Evolutionary conservation across 345 rosid species (phyloP), one percentile per base, ranked within the genome.

Genomic region (Camelina hispida): DNA sequence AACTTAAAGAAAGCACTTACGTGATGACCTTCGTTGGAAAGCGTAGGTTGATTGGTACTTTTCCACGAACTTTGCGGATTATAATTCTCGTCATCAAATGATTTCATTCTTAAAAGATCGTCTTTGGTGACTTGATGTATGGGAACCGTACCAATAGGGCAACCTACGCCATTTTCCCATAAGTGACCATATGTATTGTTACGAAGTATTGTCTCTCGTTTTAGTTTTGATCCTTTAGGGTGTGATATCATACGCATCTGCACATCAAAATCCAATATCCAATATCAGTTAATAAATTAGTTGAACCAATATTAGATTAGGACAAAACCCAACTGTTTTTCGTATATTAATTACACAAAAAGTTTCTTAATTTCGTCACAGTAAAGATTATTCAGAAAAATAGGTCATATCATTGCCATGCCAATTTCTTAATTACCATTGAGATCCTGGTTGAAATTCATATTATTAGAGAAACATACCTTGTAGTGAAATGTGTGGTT

Each of bases 141-240:
- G 20, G 66, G 57, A 3, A 70, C 74, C 1, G 74, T 70, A 5
- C 65, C 65, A 8, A 44, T 32, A 16, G 74, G 70, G 50, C 70
- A 50, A 17, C 70, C 70, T 13, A 66, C 14, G 0, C 71, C 59
- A 66, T 64, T 64, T 25, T 68, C n/a, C 72, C 72, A 68, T 10
- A 68, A 28, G 8, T 68, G 30, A 16, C 73, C 43, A 69, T 55
- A 55, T 4, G 13, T 44, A 11, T 28, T 42, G 38, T 42, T 42
- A 10, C 16, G 16, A 3, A 22, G 6, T 55, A 34, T 9, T 34
- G 16, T 42, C 43, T 69, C 30, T 7, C 17, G 42, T 42, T 69
- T 15, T 7, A 10, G 4, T n/a, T 43, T 40, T 40, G 40, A 68
- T 54, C 52, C 17, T 40, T 23, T 2, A 9, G 72, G 62, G 25